A percentile compares a stretch with the other conserved stretches of the same genome.
These are phyloP conservation scores for Taphrina deformans DNA, from an alignment of 1,139 yeast genomes.

Conservation along the genomic window DNA sequence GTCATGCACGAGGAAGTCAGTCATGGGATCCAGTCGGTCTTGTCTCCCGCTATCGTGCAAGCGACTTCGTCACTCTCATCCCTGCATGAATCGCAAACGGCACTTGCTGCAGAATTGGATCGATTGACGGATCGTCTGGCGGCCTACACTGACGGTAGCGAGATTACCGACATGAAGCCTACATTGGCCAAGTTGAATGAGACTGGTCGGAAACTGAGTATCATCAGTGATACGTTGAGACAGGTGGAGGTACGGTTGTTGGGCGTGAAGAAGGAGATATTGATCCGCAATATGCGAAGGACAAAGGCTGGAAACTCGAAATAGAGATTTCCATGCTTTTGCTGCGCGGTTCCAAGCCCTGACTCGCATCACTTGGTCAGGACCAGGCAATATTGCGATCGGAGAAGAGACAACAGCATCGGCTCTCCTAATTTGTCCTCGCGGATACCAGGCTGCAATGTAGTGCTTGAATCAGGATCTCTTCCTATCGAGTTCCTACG, in stretches of 20 bases:
- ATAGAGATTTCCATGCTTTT: no score
- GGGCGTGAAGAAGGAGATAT: conserved; percentile 14
- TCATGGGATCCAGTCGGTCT: not conserved
- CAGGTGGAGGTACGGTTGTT: not conserved
- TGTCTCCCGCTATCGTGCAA: not conserved
- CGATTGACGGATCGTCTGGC: not conserved
- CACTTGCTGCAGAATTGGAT: not conserved
- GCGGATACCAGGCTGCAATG: not conserved
- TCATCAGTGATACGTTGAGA: conserved; percentile 1
- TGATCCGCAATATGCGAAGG: not conserved
- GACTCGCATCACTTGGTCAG: no score
- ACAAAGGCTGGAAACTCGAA: no score
- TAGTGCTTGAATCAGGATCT: not conserved
- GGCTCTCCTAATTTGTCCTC: no score
- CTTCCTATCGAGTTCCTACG: not conserved
- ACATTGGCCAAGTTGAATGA: conserved; percentile 3
- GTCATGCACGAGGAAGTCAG: conserved; percentile 10
- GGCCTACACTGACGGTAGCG: not conserved
- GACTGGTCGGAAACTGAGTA: not conserved
- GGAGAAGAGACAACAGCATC: no score
- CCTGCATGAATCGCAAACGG: conserved; percentile 8
- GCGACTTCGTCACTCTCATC: conserved; percentile 4
- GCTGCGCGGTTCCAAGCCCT: no score
- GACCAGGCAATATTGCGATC: no score
- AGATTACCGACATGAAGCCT: not conserved